A percentile compares a stretch with the other conserved stretches of the same genome.
Conservation (phyloP, 2,329 filamentous ascomycete genomes). For the Hypoxylon sp. region DNA sequence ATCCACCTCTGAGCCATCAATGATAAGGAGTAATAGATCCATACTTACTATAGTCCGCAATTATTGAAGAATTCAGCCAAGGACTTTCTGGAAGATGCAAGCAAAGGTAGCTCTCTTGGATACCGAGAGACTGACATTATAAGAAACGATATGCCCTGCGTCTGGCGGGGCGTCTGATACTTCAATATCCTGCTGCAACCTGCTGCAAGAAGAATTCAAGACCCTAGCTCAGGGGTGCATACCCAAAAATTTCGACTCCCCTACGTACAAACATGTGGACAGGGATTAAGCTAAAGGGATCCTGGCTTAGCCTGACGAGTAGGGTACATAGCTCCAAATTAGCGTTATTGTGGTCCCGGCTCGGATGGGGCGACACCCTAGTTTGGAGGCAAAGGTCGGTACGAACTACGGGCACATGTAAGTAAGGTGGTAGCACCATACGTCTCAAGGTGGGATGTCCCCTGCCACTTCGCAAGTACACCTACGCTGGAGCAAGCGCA, state of each 20-base stretch:
- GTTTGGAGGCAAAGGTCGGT: constrained; percentile 6
- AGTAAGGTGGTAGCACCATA: not conserved
- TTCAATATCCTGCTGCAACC: constrained; percentile 14
- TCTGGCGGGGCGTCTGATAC: constrained; percentile 15
- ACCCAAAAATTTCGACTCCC: constrained; percentile 16
- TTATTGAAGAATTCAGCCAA: not conserved
- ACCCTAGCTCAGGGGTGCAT: constrained; percentile 43
- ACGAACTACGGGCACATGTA: constrained; percentile 18
- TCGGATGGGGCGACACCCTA: constrained; percentile 33
- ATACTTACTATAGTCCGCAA: not conserved
- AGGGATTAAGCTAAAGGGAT: constrained; percentile 25
- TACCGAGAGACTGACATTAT: constrained; percentile 3
- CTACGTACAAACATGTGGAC: constrained; percentile 16
- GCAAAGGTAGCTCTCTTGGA: not conserved
- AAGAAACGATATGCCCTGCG: constrained; percentile 6
- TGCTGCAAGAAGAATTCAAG: constrained; percentile 13
- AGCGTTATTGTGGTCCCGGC: constrained; percentile 27
- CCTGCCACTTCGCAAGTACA: constrained; percentile 12
- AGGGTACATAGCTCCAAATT: constrained; percentile 31
- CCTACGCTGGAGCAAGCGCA: not conserved
- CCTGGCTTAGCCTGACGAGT: constrained; percentile 20
- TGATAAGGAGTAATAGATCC: constrained; percentile 3
- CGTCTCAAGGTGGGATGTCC: constrained; percentile 28
- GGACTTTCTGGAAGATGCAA: not conserved
- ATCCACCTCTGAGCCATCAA: constrained; percentile 4